Evolutionary conservation across 352 stramenopile genomes (phyloP), one percentile per base, ranked within the genome.

Genomic region (Phytopythium montanum): DNA sequence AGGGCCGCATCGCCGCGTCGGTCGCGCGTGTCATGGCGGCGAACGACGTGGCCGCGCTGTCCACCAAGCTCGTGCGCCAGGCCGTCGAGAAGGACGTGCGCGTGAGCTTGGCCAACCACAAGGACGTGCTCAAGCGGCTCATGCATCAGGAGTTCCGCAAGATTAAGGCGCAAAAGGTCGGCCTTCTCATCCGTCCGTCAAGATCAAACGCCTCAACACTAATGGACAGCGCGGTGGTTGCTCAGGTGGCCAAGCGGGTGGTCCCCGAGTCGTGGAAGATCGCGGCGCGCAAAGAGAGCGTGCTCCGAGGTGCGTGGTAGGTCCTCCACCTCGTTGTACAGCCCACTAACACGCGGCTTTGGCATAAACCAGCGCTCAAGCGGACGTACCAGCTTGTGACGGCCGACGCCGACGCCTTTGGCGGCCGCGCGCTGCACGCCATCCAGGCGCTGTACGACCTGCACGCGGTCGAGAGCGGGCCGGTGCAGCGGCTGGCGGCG

Each of bases 131-230:
- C 53, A 95, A 95, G 76, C 84, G 86, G 19, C 65, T 95, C 28
- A 92, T 95, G 84, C 86, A 93, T 60, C 81, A 92, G 52, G 84
- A 94, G 56, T 75, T 94, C 33, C 78, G 84, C 38, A 87, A 87
- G 41, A 67, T 88, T 55, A 92, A 92, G 60, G 73, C 81, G 18
- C 69, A 88, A 51, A 90, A 91, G 61, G 69, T 88, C 50, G 34
- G 26, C 46, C 33, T 28, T 2, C 33, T 8, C 8, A 8, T 38
- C 33, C 33, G n/a, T 38, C 33, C 33, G 9, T 6, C 10, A 38
- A 8, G 33, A 9, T 12, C 14, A 6, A 16, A 38, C 9, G 33
- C 33, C 9, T 38, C 33, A 12, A 12, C 9, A 38, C 33, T 38
- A 3, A 38, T 38, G 33, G 33, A 38, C 33, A 3, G 14, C 34